A percentile compares a stretch with the other conserved stretches of the same genome.
phyloP scores from a whole-genome alignment of 208 protist species.

The Endotrypanum monterogeii region DNA sequence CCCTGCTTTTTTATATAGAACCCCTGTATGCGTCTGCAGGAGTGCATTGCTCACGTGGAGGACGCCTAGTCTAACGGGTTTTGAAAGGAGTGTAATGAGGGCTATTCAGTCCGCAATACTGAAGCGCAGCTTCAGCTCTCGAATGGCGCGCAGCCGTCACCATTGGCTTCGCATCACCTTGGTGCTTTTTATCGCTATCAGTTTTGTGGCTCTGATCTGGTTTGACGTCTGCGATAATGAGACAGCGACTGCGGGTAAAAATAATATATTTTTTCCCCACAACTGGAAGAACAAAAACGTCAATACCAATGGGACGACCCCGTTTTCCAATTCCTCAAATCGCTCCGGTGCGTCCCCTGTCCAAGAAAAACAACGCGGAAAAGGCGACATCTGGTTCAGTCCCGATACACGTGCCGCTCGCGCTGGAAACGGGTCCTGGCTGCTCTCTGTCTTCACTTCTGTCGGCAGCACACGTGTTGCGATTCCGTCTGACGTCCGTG shows the following conservation, averaged over 20 bases:
- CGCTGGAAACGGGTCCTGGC: not conserved
- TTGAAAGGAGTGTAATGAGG: not conserved
- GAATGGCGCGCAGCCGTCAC: not conserved
- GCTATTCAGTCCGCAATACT: not conserved
- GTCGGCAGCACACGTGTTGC: conserved; percentile 18
- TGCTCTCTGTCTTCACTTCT: conserved; percentile 5
- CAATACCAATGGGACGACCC: not conserved
- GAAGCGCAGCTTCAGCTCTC: not conserved
- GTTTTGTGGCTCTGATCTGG: not conserved
- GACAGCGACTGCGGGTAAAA: not conserved
- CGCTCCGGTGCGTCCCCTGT: not conserved
- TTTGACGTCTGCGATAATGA: not conserved
- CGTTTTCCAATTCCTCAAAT: not conserved
- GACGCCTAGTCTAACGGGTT: no score
- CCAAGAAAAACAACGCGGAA: not conserved
- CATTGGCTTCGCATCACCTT: not conserved
- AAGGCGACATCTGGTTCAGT: conserved; percentile 3
- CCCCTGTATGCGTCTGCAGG: not conserved
- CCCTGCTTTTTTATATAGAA: no score
- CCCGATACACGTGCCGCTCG: not conserved
- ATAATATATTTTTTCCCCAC: not conserved
- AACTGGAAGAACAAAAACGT: not conserved
- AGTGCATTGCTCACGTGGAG: not conserved
- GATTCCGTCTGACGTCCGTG: not conserved
- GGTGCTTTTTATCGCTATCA: not conserved